Evolutionary conservation across 768 basidiomycete species (phyloP).

Genomic region (Podaxis sp.): DNA sequence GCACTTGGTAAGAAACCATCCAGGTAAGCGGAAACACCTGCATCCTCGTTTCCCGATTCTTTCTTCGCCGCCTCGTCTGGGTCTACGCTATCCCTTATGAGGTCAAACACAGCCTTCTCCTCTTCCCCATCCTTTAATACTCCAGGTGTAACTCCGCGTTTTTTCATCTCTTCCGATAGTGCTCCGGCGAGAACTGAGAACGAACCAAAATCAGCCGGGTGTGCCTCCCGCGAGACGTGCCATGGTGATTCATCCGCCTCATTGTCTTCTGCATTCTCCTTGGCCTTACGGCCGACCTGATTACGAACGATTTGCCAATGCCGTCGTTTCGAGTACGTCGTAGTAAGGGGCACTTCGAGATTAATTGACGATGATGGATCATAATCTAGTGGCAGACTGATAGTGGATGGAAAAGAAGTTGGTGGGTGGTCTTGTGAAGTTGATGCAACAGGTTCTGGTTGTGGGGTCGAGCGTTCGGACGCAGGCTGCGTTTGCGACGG

Average conservation of each 20-base stretch:
- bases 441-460: slow-evolving; percentile 26
- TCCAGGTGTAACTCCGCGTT: slow-evolving; percentile 24
- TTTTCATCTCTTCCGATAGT: slow-evolving; percentile 43
- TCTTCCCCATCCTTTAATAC: slow-evolving; percentile 29
- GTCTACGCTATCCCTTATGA: slow-evolving; percentile 40
- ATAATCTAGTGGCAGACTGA: slow-evolving; percentile 26
- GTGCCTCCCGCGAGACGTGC: slow-evolving; percentile 52
- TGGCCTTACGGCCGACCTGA: slow-evolving; percentile 44
- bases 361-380: slow-evolving; percentile 21
- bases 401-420: slow-evolving; percentile 26
- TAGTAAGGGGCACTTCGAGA: slow-evolving; percentile 14
- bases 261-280: slow-evolving; percentile 54
- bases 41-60: slow-evolving; percentile 16
- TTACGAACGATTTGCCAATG: slow-evolving; percentile 67
- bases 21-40: slow-evolving; percentile 17
- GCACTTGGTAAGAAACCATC: slow-evolving; percentile 20
- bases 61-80: slow-evolving; percentile 25
- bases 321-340: slow-evolving; percentile 36
- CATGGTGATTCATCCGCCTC: slow-evolving; percentile 40
- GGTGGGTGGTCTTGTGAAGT: slow-evolving; percentile 22
- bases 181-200: slow-evolving; percentile 54
- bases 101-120: slow-evolving; percentile 30
- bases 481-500: slow-evolving; percentile 17
- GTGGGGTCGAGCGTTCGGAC: slow-evolving; percentile 16
- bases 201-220: slow-evolving; percentile 60